These are phyloP conservation scores for Abrus pulchellus DNA, from an alignment of 306 rosid species.

Conservation along the genomic window DNA sequence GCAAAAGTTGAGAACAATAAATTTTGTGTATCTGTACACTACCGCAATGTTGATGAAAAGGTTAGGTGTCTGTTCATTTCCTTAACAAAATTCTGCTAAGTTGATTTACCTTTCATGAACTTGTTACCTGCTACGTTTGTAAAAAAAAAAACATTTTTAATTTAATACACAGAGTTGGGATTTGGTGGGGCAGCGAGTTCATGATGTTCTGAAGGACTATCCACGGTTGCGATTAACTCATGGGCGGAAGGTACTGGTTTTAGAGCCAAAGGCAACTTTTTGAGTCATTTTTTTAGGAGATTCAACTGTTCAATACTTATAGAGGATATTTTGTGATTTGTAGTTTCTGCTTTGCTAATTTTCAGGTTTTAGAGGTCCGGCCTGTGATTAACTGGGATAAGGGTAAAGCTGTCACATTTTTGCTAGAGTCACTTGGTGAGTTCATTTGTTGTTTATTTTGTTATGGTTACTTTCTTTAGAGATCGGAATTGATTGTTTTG, in stretches of 20 bases:
- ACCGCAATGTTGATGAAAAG: constrained; percentile 93
- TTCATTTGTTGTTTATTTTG: constrained; percentile 32
- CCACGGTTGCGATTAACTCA: constrained; percentile 81
- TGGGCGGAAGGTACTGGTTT: constrained; percentile 84
- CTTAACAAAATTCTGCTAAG: constrained; percentile 4
- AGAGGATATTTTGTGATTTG: not conserved
- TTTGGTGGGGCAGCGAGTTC: constrained; percentile 70
- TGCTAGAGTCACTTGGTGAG: constrained; percentile 95
- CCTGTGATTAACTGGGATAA: constrained; percentile 95
- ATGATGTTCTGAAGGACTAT: constrained; percentile 68
- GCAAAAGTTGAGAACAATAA: constrained; percentile 84
- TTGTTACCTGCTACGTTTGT: not conserved
- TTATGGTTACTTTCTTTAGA: constrained; percentile 4
- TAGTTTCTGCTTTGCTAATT: constrained; percentile 9
- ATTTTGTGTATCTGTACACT: constrained; percentile 95
- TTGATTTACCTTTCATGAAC: not conserved
- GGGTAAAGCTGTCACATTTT: constrained; percentile 95
- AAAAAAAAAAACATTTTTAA: not conserved
- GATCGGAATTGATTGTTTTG: constrained; percentile 30
- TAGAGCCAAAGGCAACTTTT: constrained; percentile 31
- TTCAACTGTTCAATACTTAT: not conserved
- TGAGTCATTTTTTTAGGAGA: not conserved
- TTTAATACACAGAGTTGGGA: constrained; percentile 70
- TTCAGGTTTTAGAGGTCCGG: constrained; percentile 95
- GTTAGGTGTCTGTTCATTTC: constrained; percentile 50